phyloP scores from a whole-genome alignment of 805 yeast genomes.

The Metschnikowia shivogae region DNA sequence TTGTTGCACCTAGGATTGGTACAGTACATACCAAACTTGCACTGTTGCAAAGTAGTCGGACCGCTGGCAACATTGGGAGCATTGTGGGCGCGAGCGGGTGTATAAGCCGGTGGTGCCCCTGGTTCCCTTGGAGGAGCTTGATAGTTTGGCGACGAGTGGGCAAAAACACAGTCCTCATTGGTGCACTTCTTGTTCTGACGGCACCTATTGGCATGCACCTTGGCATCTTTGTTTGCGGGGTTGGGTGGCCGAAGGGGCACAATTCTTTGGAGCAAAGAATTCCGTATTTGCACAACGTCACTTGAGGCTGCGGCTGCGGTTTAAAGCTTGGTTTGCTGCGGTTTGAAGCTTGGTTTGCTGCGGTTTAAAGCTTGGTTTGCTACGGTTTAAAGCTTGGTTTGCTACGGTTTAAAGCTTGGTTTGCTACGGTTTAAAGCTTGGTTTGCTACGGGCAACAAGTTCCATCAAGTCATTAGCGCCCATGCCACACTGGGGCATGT shows the following conservation, averaged over 20 bases:
- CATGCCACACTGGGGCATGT: conserved; percentile 36
- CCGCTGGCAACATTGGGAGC: conserved; percentile 1
- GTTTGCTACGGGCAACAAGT: conserved; percentile 38
- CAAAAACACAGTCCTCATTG: conserved; percentile 59
- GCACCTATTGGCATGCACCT: conserved; percentile 76
- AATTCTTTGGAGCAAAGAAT: conserved; percentile 66
- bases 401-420: too few relatives aligned
- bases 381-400: too few relatives aligned
- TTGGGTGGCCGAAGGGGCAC: conserved; percentile 91
- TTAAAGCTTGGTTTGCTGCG: too few relatives aligned
- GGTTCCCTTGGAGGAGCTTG: conserved; percentile 25
- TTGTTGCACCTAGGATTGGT: conserved; percentile 74
- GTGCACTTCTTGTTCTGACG: conserved; percentile 60
- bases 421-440: too few relatives aligned
- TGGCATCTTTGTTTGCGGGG: conserved; percentile 72
- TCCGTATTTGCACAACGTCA: conserved; percentile 70
- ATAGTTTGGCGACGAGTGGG: conserved; percentile 75
- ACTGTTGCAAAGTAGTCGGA: conserved; percentile 68
- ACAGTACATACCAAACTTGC: conserved; percentile 75
- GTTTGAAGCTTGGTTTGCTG: too few relatives aligned
- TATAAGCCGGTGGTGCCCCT: conserved; percentile 9
- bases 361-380: too few relatives aligned
- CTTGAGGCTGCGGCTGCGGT: conserved; percentile 30
- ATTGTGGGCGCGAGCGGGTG: not conserved
- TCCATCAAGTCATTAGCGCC: conserved; percentile 62